phyloP scores from a whole-genome alignment of 2,329 filamentous ascomycete genomes.

The Aspergillus sp. region DNA sequence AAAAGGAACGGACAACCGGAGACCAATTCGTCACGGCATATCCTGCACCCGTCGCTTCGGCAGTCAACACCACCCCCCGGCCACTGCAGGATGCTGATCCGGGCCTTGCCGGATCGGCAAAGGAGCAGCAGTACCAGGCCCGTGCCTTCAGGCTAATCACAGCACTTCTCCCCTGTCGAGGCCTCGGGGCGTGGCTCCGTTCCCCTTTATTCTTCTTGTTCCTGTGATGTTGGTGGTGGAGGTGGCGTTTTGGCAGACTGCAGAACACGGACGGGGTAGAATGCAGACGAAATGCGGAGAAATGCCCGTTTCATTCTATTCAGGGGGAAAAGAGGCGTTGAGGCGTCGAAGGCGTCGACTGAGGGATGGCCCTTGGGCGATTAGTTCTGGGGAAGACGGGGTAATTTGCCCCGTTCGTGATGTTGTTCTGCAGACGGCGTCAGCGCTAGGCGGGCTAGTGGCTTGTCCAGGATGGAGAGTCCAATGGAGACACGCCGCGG shows the following conservation, averaged over 20 bases:
- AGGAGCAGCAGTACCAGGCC: not conserved
- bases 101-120: constrained; percentile 3
- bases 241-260: not conserved
- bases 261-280: not conserved
- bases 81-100: constrained; percentile 1
- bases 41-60: not conserved
- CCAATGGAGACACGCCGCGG: not conserved
- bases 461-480: not conserved
- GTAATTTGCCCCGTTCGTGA: not conserved
- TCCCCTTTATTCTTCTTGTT: not conserved
- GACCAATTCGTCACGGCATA: constrained; percentile 12
- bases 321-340: not conserved
- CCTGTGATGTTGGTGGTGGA: not conserved
- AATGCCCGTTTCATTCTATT: not conserved
- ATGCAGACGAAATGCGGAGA: not conserved
- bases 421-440: not conserved
- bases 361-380: not conserved
- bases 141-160: not conserved
- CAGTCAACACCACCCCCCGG: not conserved
- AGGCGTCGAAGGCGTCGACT: not conserved
- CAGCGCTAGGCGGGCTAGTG: not conserved
- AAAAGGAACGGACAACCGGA: not conserved
- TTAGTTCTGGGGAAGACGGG: not conserved
- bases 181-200: not conserved
- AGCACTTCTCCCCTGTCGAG: not conserved